phyloP scores from a whole-genome alignment of 352 stramenopile genomes.

The Globisporangium middletonii region DNA sequence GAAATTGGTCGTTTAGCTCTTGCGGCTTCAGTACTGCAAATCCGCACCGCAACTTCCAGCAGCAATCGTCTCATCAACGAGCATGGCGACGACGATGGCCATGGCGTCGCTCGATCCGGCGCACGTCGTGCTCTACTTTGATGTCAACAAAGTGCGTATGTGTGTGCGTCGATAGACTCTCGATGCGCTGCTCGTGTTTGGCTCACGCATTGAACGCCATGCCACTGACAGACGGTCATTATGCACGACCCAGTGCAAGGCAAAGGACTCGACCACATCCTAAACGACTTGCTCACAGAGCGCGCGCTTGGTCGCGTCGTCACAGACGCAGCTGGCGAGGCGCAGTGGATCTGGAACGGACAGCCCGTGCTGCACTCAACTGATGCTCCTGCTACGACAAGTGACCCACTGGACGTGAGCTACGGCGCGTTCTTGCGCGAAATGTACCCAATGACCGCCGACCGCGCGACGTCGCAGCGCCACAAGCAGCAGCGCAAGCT shows the following conservation, averaged over 20 bases:
- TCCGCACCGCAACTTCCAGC: background rate
- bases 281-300: slow-evolving; percentile 77
- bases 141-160: slow-evolving; percentile 70
- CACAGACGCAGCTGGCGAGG: slow-evolving; percentile 10
- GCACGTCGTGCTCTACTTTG: slow-evolving; percentile 71
- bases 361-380: slow-evolving; percentile 11
- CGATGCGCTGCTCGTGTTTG: background rate
- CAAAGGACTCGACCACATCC: slow-evolving; percentile 62
- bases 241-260: slow-evolving; percentile 80
- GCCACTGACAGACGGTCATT: slow-evolving; percentile 49
- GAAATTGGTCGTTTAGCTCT: too few species aligned
- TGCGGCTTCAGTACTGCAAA: background rate
- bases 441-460: slow-evolving; percentile 55
- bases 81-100: background rate
- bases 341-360: slow-evolving; percentile 45
- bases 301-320: slow-evolving; percentile 29
- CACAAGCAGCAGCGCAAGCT: slow-evolving; percentile 65
- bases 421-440: slow-evolving; percentile 59
- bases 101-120: background rate
- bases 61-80: background rate
- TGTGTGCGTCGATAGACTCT: background rate
- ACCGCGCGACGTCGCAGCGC: slow-evolving; percentile 33
- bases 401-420: slow-evolving; percentile 20
- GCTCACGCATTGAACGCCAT: background rate
- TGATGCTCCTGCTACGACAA: background rate